These are phyloP conservation scores for Mycena pura DNA, from an alignment of 768 basidiomycete species.

Conservation along the genomic window DNA sequence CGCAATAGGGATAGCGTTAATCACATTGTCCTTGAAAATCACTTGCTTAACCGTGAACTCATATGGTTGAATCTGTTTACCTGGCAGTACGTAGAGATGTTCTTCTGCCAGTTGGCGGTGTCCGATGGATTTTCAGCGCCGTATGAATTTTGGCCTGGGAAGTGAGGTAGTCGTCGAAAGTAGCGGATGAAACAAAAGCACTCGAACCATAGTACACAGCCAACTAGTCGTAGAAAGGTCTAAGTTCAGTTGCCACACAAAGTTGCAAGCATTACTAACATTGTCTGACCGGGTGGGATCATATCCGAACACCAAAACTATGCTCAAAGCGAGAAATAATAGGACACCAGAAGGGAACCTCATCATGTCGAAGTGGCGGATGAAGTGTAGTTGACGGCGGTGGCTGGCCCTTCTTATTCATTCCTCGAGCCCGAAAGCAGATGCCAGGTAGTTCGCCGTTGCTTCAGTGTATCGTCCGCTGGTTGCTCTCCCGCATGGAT, in stretches of 20 bases:
- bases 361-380: conserved; percentile 3
- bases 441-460: not conserved
- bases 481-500: conserved; percentile 13
- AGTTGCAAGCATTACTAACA: conserved; percentile 5
- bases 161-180: not conserved
- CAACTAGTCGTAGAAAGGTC: conserved; percentile 22
- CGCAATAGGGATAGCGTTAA: conserved; percentile 17
- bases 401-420: conserved; percentile 13
- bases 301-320: conserved; percentile 14
- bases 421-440: conserved; percentile 12
- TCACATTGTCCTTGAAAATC: conserved; percentile 8
- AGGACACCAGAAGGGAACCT: conserved; percentile 20
- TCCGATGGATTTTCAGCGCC: conserved; percentile 53
- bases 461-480: not conserved
- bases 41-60: too few species aligned
- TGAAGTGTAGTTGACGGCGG: not conserved
- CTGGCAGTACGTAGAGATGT: conserved; percentile 59
- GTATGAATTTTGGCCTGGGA: conserved; percentile 61
- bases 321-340: conserved; percentile 18
- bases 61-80: conserved; percentile 31
- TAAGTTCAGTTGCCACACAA: not conserved
- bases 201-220: conserved; percentile 21
- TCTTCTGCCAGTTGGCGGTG: conserved; percentile 57
- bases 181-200: not conserved
- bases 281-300: conserved; percentile 23